phyloP scores from a whole-genome alignment of 345 rosid species.

The Gossypium ekmanianum region DNA sequence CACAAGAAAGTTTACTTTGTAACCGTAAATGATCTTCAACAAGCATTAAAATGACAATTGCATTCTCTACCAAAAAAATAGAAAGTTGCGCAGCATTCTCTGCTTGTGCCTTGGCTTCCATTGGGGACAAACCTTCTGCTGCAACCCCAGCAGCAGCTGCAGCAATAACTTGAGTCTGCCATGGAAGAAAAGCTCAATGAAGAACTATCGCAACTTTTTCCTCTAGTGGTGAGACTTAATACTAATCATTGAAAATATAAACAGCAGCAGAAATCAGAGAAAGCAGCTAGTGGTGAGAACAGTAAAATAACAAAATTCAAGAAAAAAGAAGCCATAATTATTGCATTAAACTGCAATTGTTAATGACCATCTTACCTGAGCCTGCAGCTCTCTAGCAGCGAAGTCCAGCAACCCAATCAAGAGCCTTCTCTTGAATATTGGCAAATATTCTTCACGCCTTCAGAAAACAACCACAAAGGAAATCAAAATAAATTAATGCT shows the following conservation, averaged over 20 bases:
- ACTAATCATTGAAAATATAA: neutral
- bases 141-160: conserved; percentile 74
- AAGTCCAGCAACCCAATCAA: conserved; percentile 90
- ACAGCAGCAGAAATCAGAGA: neutral
- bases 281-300: neutral
- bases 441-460: conserved; percentile 96
- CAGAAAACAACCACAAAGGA: conserved; percentile 27
- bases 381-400: conserved; percentile 94
- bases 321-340: neutral
- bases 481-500: neutral
- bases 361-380: conserved; percentile 53
- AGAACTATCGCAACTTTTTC: conserved; percentile 17
- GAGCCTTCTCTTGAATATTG: conserved; percentile 91
- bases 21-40: conserved; percentile 97
- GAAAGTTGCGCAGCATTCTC: conserved; percentile 94
- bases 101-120: conserved; percentile 81
- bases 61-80: conserved; percentile 93
- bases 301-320: neutral
- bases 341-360: neutral
- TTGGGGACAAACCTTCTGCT: conserved; percentile 88
- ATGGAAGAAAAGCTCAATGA: conserved; percentile 28
- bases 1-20: conserved; percentile 81
- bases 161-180: conserved; percentile 98
- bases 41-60: conserved; percentile 95
- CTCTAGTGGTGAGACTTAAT: neutral